These are phyloP conservation scores for Puccinia hordei DNA, from an alignment of 1,284 basidiomycete species.

Conservation along the genomic window DNA sequence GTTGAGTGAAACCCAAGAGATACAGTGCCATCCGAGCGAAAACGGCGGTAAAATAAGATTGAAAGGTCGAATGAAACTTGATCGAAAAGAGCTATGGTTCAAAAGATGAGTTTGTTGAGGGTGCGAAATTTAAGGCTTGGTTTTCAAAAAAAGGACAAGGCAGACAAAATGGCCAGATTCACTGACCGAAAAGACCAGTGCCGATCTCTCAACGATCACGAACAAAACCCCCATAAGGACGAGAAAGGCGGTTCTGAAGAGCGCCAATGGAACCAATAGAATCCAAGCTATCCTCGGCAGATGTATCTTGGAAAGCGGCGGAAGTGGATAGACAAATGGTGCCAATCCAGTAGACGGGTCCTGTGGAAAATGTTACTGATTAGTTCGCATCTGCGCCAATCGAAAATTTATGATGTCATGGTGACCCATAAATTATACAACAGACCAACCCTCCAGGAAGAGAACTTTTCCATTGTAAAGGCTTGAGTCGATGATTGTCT, in stretches of 20 bases:
- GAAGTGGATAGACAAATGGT: slow-evolving; percentile 47
- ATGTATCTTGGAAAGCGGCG: slow-evolving; percentile 32
- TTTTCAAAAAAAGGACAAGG: neutral
- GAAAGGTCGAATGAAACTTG: slow-evolving; percentile 12
- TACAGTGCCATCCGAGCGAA: slow-evolving; percentile 38
- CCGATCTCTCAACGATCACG: slow-evolving; percentile 21
- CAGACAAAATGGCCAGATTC: neutral
- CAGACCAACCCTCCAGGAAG: slow-evolving; percentile 46
- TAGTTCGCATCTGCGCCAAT: neutral
- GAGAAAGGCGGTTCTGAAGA: slow-evolving; percentile 28
- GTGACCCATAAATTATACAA: neutral
- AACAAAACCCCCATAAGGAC: slow-evolving; percentile 6
- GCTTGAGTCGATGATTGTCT: neutral
- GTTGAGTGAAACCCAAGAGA: slow-evolving; percentile 30
- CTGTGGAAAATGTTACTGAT: neutral
- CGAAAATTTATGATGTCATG: neutral
- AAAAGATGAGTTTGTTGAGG: neutral
- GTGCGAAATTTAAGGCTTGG: neutral
- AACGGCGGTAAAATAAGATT: slow-evolving; percentile 19
- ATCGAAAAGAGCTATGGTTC: slow-evolving; percentile 4
- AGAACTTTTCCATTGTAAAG: slow-evolving; percentile 45
- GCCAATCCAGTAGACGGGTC: slow-evolving; percentile 42
- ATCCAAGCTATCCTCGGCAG: slow-evolving; percentile 2
- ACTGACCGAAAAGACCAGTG: slow-evolving; percentile 7
- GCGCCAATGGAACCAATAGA: slow-evolving; percentile 30